Conservation (phyloP, 257 asterid genomes). For the Nyctanthes arbortristis region DNA sequence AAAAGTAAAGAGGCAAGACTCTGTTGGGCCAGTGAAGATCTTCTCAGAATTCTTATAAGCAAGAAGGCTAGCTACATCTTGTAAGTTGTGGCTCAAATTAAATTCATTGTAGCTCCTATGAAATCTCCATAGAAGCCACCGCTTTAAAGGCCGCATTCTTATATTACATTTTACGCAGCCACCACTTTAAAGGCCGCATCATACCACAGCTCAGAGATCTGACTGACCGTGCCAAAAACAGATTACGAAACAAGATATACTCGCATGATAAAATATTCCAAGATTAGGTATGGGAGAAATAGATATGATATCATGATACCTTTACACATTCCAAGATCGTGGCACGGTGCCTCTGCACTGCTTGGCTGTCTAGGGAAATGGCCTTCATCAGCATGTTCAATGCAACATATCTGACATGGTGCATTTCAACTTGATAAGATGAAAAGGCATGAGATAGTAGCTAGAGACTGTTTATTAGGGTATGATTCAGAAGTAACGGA, state of each 20-base stretch:
- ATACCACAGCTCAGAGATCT: background rate
- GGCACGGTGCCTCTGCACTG: conserved; percentile 97
- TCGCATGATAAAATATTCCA: background rate
- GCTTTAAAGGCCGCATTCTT: too few species aligned
- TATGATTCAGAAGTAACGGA: conserved; percentile 15
- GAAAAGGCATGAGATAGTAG: conserved; percentile 25
- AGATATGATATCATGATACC: conserved; percentile 42
- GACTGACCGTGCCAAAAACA: conserved; percentile 16
- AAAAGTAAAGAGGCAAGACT: too few species aligned
- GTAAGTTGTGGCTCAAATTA: too few species aligned
- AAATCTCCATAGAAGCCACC: too few species aligned
- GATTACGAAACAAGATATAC: conserved; percentile 2
- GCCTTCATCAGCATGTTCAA: conserved; percentile 98
- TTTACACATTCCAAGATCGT: conserved; percentile 97
- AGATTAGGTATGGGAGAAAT: conserved; percentile 4
- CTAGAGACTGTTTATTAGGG: conserved; percentile 9
- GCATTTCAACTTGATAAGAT: conserved; percentile 28
- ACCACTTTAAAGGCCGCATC: background rate
- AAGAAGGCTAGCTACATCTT: too few species aligned
- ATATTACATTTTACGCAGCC: too few species aligned
- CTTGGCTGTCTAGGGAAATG: conserved; percentile 87
- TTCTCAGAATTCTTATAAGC: too few species aligned
- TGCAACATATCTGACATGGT: conserved; percentile 83
- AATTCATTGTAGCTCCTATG: too few species aligned
- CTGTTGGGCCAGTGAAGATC: too few species aligned